A percentile compares a stretch with the other conserved stretches of the same genome.
Conservation (phyloP, 2,329 filamentous ascomycete species). For the Sclerotinia borealis region DNA sequence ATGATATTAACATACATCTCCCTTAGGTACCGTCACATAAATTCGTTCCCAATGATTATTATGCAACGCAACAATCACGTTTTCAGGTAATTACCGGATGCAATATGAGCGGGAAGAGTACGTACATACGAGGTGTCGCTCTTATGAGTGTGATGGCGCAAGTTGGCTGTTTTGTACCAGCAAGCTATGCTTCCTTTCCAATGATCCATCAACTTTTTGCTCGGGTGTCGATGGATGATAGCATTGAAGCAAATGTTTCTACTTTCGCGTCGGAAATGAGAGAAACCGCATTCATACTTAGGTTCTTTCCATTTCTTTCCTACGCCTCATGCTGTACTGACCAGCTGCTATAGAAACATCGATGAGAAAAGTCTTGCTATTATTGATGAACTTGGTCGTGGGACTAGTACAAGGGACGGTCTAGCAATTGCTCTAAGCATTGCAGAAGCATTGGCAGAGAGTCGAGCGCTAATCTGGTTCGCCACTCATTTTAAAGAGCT, state of each 20-base stretch:
- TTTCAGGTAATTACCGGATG: slow-evolving; percentile 94
- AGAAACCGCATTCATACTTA: slow-evolving; percentile 88
- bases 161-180: slow-evolving; percentile 85
- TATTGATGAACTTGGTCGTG: slow-evolving; percentile 86
- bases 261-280: slow-evolving; percentile 95
- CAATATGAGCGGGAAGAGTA: slow-evolving; percentile 98
- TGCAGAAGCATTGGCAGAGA: slow-evolving; percentile 79
- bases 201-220: slow-evolving; percentile 82
- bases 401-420: slow-evolving; percentile 83
- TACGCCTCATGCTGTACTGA: neutral
- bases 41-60: slow-evolving; percentile 87
- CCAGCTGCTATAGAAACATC: slow-evolving; percentile 53
- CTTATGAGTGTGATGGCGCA: slow-evolving; percentile 90
- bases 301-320: slow-evolving; percentile 33
- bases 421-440: slow-evolving; percentile 85
- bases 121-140: slow-evolving; percentile 82
- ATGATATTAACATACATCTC: neutral
- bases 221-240: slow-evolving; percentile 79
- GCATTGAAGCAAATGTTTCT: slow-evolving; percentile 82
- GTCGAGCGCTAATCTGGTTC: slow-evolving; percentile 78
- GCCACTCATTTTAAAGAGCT: slow-evolving; percentile 88
- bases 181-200: slow-evolving; percentile 73
- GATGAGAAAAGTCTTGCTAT: slow-evolving; percentile 71
- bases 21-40: slow-evolving; percentile 52
- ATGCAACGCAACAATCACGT: slow-evolving; percentile 69